Evolutionary conservation across 345 rosid species (phyloP), one percentile per base, ranked within the genome.

Genomic region (Brassica juncea): DNA sequence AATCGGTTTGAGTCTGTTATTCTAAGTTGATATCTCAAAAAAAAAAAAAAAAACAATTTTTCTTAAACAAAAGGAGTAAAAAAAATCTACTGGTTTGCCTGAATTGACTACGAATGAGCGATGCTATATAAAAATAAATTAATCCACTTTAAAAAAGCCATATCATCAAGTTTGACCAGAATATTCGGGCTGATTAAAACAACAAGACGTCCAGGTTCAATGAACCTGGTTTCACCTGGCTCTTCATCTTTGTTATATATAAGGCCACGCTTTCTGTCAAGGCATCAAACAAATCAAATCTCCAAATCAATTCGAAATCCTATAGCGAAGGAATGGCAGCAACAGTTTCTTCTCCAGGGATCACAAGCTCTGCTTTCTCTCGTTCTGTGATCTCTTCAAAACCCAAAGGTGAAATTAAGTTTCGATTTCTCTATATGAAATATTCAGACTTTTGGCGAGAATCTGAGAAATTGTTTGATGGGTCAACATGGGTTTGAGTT

Each of bases 311-410:
- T 47, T 55, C 28, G 47, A 60, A 68, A 19, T 21, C 42, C n/a
- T 37, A 15, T 31, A 19, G 16, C 31, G 30, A 64, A 44, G 8
- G 42, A 47, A 88, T 88, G 93, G 89, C 91, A 52, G 81, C 84
- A 34, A 37, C 85, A 8, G 31, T 66, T 62, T 71, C 81, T 76
- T 82, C 74, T 70, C 68, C 84, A 59, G 69, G 81, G 11, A 73
- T 86, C 31, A 73, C 32, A 68, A 80, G 64, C 37, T 73, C 28
- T 78, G 55, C 30, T 30, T 67, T 79, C 64, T 73, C 75, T 9
- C 84, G 80, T 39, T 80, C 88, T 2, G 70, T 49, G 23, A 6
- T 78, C 42, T 79, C 80, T 30, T 60, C 67, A 5, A 88, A 88
- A 7, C 73, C 79, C 42, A 91, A 82, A 82, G 87, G 96, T 89